Evolutionary conservation across 208 protist genomes (phyloP).

Genomic region (Trichomonas vaginalis): DNA sequence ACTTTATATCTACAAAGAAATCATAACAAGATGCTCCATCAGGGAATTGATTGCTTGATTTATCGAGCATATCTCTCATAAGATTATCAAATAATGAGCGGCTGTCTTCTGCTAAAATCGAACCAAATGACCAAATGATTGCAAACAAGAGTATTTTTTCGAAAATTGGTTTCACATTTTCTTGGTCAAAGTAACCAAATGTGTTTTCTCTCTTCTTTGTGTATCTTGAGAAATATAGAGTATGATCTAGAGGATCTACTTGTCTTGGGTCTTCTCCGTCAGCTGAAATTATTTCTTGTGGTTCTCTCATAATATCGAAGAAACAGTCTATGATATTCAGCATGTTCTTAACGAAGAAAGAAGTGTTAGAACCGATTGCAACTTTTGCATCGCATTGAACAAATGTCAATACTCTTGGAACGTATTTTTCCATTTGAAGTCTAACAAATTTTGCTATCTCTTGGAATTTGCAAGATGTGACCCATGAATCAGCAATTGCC

Average conservation of each 20-base stretch:
- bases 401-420: not conserved
- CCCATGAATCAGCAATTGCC: constrained; percentile 71
- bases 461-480: not conserved
- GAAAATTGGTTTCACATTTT: not conserved
- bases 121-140: constrained; percentile 79
- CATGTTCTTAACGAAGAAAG: not conserved
- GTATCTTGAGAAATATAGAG: not conserved
- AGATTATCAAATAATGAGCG: constrained; percentile 61
- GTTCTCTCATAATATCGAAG: not conserved
- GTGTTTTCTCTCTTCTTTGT: not conserved
- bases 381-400: not conserved
- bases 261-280: not conserved
- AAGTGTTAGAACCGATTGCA: not conserved
- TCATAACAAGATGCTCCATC: not conserved
- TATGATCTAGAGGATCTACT: not conserved
- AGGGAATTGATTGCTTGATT: constrained; percentile 52
- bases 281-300: not conserved
- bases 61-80: constrained; percentile 53
- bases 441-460: not conserved
- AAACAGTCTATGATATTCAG: not conserved
- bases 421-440: not conserved
- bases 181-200: not conserved
- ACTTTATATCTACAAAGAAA: constrained; percentile 23
- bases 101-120: constrained; percentile 61
- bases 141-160: constrained; percentile 51